Evolutionary conservation across 192 early-diverging fungal genomes (phyloP).

Genomic region (Backusella westeae): DNA sequence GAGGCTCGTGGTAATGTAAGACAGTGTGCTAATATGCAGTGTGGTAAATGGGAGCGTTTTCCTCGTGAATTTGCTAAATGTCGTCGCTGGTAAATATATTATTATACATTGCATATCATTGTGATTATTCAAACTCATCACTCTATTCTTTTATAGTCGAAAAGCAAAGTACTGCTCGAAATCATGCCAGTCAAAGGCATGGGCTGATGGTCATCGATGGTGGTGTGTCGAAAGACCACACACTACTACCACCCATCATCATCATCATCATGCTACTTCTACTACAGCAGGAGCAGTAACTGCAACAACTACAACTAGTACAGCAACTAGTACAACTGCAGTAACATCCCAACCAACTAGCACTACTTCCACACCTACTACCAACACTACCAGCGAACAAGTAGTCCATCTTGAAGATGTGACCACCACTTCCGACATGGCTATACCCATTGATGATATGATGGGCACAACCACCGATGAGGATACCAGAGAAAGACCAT

Average conservation of each 20-base stretch:
- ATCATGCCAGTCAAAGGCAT: conserved; percentile 70
- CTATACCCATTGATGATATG: conserved; percentile 24
- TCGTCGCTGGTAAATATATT: conserved; percentile 60
- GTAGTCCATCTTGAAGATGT: conserved; percentile 28
- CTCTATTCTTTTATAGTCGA: conserved; percentile 36
- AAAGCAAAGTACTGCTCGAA: conserved; percentile 88
- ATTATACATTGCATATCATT: not conserved
- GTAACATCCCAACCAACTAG: conserved; percentile 14
- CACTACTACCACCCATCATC: not conserved
- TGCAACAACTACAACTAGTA: conserved; percentile 6
- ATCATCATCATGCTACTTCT: not conserved
- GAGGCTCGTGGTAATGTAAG: conserved; percentile 67
- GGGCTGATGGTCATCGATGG: conserved; percentile 77
- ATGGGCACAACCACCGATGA: not conserved
- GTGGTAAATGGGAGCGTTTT: conserved; percentile 74
- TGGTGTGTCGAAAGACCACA: conserved; percentile 68
- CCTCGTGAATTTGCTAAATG: conserved; percentile 85
- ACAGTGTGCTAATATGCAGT: conserved; percentile 77
- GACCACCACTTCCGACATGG: conserved; percentile 8
- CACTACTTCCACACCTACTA: not conserved
- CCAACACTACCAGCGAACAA: conserved; percentile 10
- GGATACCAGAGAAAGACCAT: not conserved
- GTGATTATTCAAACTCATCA: not conserved
- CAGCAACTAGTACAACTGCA: conserved; percentile 10
- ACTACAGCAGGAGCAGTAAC: conserved; percentile 22